A percentile compares a stretch with the other conserved stretches of the same genome.
Evolutionary conservation across 2,329 filamentous ascomycete genomes (phyloP).

Genomic region (Shiraia bambusicola): DNA sequence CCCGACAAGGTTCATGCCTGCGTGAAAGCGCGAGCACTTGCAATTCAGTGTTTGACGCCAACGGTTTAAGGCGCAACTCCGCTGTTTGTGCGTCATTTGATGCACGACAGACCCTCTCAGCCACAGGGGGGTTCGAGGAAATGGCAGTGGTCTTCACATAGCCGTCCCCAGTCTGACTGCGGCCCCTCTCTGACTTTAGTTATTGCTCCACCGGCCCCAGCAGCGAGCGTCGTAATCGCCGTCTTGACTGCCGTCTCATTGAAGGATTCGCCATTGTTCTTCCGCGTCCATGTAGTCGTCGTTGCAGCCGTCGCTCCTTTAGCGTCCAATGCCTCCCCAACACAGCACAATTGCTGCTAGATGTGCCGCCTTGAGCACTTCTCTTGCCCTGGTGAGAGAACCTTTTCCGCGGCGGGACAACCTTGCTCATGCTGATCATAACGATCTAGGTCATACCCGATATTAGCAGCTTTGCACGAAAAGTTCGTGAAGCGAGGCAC

Average conservation of each 20-base stretch:
- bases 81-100: slow-evolving; percentile 2
- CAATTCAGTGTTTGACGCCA: slow-evolving; percentile 6
- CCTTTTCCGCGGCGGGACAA: slow-evolving; percentile 7
- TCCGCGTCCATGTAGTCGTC: neutral
- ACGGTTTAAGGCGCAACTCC: slow-evolving; percentile 4
- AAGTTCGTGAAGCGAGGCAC: slow-evolving; percentile 33
- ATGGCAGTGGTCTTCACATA: neutral
- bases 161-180: neutral
- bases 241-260: neutral
- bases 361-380: slow-evolving; percentile 35
- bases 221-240: no score
- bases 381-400: slow-evolving; percentile 31
- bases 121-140: slow-evolving; percentile 10
- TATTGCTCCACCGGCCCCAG: slow-evolving; percentile 1
- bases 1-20: slow-evolving; percentile 3
- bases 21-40: neutral
- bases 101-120: slow-evolving; percentile 2
- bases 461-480: slow-evolving; percentile 33
- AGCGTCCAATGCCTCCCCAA: slow-evolving; percentile 24
- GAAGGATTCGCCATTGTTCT: neutral
- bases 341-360: slow-evolving; percentile 35
- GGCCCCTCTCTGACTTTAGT: neutral
- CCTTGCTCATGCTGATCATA: slow-evolving; percentile 10
- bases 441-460: slow-evolving; percentile 29
- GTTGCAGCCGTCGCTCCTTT: neutral